phyloP scores from a whole-genome alignment of 2,329 filamentous ascomycete species.

The Cladosporium velox region DNA sequence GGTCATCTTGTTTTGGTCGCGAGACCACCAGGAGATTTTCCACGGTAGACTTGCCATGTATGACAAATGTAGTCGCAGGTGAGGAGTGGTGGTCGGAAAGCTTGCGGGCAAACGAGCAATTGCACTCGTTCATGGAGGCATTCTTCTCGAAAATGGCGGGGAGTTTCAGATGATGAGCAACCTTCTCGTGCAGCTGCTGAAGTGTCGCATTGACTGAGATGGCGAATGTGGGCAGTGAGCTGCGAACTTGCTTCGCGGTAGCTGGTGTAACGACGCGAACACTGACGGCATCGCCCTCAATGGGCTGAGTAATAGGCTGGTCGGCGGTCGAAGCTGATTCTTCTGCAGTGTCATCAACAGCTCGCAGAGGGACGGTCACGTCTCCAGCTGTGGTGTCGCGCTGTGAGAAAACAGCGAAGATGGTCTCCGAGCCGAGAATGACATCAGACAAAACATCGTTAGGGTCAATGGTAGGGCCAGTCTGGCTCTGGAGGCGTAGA shows the following conservation, averaged over 20 bases:
- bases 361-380: not conserved
- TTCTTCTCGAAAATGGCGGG: not conserved
- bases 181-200: conserved; percentile 30
- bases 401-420: conserved; percentile 30
- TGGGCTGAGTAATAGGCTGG: not conserved
- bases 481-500: conserved; percentile 30
- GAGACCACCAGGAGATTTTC: not conserved
- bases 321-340: not conserved
- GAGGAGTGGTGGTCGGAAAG: conserved; percentile 28
- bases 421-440: conserved; percentile 27
- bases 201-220: conserved; percentile 28
- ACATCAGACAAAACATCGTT: conserved; percentile 34
- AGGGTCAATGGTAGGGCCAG: conserved; percentile 34
- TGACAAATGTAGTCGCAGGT: conserved; percentile 26
- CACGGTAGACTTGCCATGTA: conserved; percentile 26
- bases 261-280: conserved; percentile 36
- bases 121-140: conserved; percentile 29
- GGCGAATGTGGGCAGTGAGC: conserved; percentile 22
- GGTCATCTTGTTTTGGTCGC: not conserved
- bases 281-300: conserved; percentile 23
- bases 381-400: not conserved
- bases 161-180: conserved; percentile 30
- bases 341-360: not conserved
- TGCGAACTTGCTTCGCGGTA: conserved; percentile 24
- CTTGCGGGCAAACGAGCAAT: conserved; percentile 33